phyloP scores from a whole-genome alignment of 2,329 filamentous ascomycete species.

The Bimuria novae-zelandiae region DNA sequence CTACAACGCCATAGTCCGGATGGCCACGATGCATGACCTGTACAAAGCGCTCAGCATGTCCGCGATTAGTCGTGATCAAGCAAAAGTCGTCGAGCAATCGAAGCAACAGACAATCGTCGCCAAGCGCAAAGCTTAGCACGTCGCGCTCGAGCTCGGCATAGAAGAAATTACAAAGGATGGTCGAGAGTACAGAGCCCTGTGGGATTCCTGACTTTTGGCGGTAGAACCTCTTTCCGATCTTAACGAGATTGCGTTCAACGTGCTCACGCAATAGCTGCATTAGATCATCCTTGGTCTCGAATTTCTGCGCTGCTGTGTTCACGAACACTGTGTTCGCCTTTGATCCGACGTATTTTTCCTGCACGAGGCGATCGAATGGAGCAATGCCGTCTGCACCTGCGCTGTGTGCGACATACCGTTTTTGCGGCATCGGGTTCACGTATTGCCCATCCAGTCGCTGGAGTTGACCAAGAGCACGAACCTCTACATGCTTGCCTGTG shows the following conservation, averaged over 20 bases:
- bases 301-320: slow-evolving; percentile 65
- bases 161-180: slow-evolving; percentile 90
- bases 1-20: slow-evolving; percentile 76
- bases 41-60: slow-evolving; percentile 74
- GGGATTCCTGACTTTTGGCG: slow-evolving; percentile 88
- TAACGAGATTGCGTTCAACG: slow-evolving; percentile 82
- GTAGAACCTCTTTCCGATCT: slow-evolving; percentile 86
- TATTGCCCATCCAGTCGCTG: slow-evolving; percentile 37
- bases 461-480: slow-evolving; percentile 56
- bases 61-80: slow-evolving; percentile 73
- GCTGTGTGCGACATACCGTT: slow-evolving; percentile 49
- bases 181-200: slow-evolving; percentile 88
- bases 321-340: slow-evolving; percentile 75
- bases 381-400: slow-evolving; percentile 33
- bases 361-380: slow-evolving; percentile 41
- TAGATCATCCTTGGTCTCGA: slow-evolving; percentile 63
- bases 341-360: slow-evolving; percentile 30
- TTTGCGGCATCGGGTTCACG: slow-evolving; percentile 38
- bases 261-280: slow-evolving; percentile 77
- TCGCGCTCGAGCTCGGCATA: slow-evolving; percentile 83
- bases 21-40: slow-evolving; percentile 79
- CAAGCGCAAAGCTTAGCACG: slow-evolving; percentile 68
- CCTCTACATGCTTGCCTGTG: slow-evolving; percentile 74
- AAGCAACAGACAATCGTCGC: slow-evolving; percentile 69
- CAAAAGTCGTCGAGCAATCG: slow-evolving; percentile 93